Percentiles rank a stretch among this genome's conserved stretches.
phyloP scores from a whole-genome alignment of 1,284 basidiomycete species.

The Trichosporon faecale region DNA sequence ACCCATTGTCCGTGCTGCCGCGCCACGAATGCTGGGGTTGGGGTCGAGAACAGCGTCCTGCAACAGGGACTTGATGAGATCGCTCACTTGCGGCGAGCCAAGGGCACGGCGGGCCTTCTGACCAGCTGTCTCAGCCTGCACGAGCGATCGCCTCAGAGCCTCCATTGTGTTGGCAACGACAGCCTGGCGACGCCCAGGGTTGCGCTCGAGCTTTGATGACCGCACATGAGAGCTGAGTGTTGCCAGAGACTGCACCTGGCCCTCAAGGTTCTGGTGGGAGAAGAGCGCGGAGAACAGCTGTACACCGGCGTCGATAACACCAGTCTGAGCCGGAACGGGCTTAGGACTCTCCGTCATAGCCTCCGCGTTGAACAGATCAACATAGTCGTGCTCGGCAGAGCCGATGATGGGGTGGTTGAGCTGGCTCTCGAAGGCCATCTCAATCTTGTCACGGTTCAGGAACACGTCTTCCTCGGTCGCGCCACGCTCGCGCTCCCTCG shows the following conservation, averaged over 20 bases:
- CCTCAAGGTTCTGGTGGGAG: constrained; percentile 69
- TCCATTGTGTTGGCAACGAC: constrained; percentile 77
- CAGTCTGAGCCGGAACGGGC: constrained; percentile 70
- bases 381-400: constrained; percentile 80
- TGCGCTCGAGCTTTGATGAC: constrained; percentile 80
- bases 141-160: constrained; percentile 73
- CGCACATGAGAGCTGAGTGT: constrained; percentile 62
- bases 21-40: constrained; percentile 70
- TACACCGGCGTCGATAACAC: constrained; percentile 84
- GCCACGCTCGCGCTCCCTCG: constrained; percentile 42
- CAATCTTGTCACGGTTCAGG: constrained; percentile 73
- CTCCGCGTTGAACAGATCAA: constrained; percentile 61
- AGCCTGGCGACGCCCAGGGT: constrained; percentile 82
- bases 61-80: constrained; percentile 68
- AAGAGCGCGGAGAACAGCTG: constrained; percentile 78
- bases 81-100: constrained; percentile 66
- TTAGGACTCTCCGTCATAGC: constrained; percentile 43
- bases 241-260: constrained; percentile 65
- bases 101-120: constrained; percentile 65
- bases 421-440: constrained; percentile 71
- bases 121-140: constrained; percentile 58
- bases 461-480: constrained; percentile 57
- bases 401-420: constrained; percentile 74
- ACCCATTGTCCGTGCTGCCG: constrained; percentile 88
- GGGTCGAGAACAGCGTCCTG: constrained; percentile 79